Percentiles rank a stretch among this genome's conserved stretches.
phyloP scores from a whole-genome alignment of 2,329 filamentous ascomycete genomes.

The Paraphaeosphaeria minitans region DNA sequence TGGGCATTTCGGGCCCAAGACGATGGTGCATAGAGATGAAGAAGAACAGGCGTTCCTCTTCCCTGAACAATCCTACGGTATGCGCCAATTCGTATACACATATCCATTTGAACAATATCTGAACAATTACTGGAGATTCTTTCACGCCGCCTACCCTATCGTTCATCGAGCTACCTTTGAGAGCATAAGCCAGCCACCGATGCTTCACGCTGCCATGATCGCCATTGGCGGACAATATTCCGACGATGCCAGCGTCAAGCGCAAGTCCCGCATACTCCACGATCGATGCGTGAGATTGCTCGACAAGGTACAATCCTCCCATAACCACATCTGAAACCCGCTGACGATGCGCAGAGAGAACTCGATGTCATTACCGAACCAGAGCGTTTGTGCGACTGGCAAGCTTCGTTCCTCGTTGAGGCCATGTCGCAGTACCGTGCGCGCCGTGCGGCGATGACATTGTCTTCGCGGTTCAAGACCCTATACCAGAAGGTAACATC shows the following conservation, averaged over 20 bases:
- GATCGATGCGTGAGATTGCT: constrained; percentile 50
- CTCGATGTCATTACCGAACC: constrained; percentile 29
- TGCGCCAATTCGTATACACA: constrained; percentile 40
- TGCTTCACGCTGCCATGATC: constrained; percentile 53
- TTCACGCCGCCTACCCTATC: constrained; percentile 53
- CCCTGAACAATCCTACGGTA: constrained; percentile 45
- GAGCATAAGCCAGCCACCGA: constrained; percentile 43
- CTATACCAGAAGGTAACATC: constrained; percentile 42
- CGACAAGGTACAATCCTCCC: constrained; percentile 32
- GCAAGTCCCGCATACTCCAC: constrained; percentile 47
- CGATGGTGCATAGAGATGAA: constrained; percentile 43
- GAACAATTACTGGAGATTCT: constrained; percentile 52
- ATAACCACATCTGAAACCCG: neutral
- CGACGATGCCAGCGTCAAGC: constrained; percentile 39
- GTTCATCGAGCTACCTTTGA: constrained; percentile 50
- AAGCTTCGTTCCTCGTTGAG: constrained; percentile 53
- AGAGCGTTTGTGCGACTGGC: constrained; percentile 49
- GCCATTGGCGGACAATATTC: constrained; percentile 51
- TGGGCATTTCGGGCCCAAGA: constrained; percentile 36
- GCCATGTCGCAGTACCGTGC: constrained; percentile 50
- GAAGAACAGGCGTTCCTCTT: constrained; percentile 44
- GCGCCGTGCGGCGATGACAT: constrained; percentile 42
- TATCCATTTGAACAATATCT: constrained; percentile 49
- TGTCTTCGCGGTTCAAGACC: constrained; percentile 47
- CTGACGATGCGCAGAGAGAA: constrained; percentile 36